Conservation (phyloP, 768 basidiomycete species). For the Termitomyces titanicus region DNA sequence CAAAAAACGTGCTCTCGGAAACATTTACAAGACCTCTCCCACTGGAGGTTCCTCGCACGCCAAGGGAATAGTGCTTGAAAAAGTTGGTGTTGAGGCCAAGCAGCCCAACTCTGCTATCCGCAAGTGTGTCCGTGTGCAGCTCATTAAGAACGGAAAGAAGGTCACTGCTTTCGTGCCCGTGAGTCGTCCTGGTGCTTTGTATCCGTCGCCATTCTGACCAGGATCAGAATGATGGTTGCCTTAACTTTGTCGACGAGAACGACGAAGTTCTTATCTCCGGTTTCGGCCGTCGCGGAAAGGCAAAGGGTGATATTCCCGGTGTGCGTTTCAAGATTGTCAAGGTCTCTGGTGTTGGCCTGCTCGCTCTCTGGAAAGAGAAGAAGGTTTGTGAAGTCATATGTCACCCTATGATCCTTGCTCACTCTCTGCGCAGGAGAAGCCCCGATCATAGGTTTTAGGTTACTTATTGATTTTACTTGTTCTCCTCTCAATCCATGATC, state of each 20-base stretch:
- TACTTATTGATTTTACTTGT: slow-evolving; percentile 6
- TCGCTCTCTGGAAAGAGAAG: slow-evolving; percentile 99
- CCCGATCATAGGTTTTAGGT: slow-evolving; percentile 43
- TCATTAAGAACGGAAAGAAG: slow-evolving; percentile 99
- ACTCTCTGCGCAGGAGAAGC: slow-evolving; percentile 57
- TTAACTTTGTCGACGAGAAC: slow-evolving; percentile 99
- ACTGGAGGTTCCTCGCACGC: slow-evolving; percentile 99
- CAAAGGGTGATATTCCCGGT: slow-evolving; percentile 99
- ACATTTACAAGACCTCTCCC: slow-evolving; percentile 99
- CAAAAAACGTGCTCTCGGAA: slow-evolving; percentile 99
- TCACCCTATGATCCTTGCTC: neutral
- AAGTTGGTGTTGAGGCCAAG: slow-evolving; percentile 99
- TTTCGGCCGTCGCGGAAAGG: slow-evolving; percentile 99
- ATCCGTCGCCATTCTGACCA: neutral
- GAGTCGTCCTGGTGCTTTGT: slow-evolving; percentile 28
- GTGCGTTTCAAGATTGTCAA: slow-evolving; percentile 99
- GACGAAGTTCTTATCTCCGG: slow-evolving; percentile 99
- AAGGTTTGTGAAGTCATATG: slow-evolving; percentile 57
- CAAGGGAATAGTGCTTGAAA: slow-evolving; percentile 99
- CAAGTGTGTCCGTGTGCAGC: slow-evolving; percentile 99
- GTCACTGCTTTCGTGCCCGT: slow-evolving; percentile 99
- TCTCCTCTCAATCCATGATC: slow-evolving; percentile 11
- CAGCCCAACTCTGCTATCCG: slow-evolving; percentile 99
- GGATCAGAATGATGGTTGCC: slow-evolving; percentile 86
- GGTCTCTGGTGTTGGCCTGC: slow-evolving; percentile 98